These are phyloP conservation scores for Didymella segeticola DNA, from an alignment of 2,329 filamentous ascomycete genomes.

Conservation along the genomic window DNA sequence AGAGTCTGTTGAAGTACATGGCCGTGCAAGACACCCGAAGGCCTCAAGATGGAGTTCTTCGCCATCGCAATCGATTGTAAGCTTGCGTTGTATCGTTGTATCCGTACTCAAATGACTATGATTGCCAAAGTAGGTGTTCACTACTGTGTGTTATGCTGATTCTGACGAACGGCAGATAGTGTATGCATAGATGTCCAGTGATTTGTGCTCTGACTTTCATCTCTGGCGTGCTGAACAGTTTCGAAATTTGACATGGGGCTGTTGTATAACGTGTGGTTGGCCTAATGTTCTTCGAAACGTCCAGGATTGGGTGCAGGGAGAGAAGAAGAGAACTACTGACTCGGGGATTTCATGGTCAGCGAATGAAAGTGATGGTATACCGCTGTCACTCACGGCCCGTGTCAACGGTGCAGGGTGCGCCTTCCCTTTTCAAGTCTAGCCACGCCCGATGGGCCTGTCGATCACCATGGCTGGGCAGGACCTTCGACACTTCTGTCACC, in stretches of 20 bases:
- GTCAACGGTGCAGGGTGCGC: neutral
- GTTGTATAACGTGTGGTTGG: slow-evolving; percentile 2
- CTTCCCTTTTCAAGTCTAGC: neutral
- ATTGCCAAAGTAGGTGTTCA: neutral
- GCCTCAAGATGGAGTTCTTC: neutral
- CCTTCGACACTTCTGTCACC: slow-evolving; percentile 16
- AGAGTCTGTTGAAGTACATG: neutral
- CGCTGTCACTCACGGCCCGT: slow-evolving; percentile 13
- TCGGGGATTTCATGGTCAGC: neutral
- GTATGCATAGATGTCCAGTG: neutral
- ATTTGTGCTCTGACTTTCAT: neutral
- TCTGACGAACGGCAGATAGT: neutral
- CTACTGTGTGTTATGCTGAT: neutral
- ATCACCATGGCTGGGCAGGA: neutral
- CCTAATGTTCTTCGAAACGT: neutral
- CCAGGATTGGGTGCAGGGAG: neutral
- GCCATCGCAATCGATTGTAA: neutral
- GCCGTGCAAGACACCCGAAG: neutral
- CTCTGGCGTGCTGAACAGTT: neutral
- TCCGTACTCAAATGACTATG: too few relatives aligned
- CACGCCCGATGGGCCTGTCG: neutral
- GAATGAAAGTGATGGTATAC: slow-evolving; percentile 9
- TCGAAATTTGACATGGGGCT: neutral
- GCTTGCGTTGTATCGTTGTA: neutral
- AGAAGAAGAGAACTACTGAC: neutral